Conservation (phyloP, 169 alveolate genomes). For the Blepharisma undulans region DNA sequence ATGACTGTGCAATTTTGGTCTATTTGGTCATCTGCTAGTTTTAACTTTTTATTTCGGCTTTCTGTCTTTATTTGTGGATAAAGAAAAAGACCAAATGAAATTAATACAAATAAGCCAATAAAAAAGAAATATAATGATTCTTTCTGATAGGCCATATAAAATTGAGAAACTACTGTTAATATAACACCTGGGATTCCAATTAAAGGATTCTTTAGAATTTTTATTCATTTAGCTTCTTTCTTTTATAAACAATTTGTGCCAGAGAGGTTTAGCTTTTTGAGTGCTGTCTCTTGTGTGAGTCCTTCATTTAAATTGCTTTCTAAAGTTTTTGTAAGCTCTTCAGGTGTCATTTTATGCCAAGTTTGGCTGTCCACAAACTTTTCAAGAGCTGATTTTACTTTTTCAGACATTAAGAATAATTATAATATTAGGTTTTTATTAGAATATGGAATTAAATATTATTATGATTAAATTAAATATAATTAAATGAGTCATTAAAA, state of each 20-base stretch:
- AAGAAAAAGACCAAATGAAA: conserved; percentile 72
- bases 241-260: conserved; percentile 85
- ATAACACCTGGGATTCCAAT: conserved; percentile 82
- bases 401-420: background rate
- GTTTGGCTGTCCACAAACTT: background rate
- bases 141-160: conserved; percentile 62
- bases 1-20: conserved; percentile 68
- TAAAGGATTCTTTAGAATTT: conserved; percentile 77
- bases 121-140: conserved; percentile 76
- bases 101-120: conserved; percentile 67
- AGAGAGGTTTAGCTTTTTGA: background rate
- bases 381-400: background rate
- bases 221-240: conserved; percentile 64
- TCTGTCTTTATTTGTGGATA: conserved; percentile 62
- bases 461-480: no score
- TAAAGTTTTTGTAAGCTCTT: background rate
- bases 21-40: conserved; percentile 69
- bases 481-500: no score
- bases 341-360: background rate
- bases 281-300: background rate
- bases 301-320: conserved; percentile 11
- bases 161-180: conserved; percentile 71
- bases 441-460: no score
- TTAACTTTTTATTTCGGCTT: conserved; percentile 74
- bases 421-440: background rate